Conservation (phyloP, 805 yeast genomes). For the Pichia heedii region DNA sequence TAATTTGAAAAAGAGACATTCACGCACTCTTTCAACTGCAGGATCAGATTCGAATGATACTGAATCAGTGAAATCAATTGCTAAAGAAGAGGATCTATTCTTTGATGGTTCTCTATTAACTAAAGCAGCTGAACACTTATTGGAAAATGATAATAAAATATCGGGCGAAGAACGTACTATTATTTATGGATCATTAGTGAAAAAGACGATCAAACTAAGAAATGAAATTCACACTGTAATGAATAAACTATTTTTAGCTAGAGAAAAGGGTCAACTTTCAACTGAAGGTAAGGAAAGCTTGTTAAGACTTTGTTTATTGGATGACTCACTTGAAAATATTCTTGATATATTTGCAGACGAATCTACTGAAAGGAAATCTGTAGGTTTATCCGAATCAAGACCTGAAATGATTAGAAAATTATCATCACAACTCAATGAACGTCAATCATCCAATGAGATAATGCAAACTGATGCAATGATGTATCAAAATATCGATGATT, state of each 20-base stretch:
- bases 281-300: slow-evolving; percentile 49
- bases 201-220: slow-evolving; percentile 41
- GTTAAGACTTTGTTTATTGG: slow-evolving; percentile 44
- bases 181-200: slow-evolving; percentile 41
- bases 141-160: slow-evolving; percentile 29
- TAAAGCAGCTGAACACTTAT: slow-evolving; percentile 60
- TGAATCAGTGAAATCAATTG: slow-evolving; percentile 2
- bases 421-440: slow-evolving; percentile 32
- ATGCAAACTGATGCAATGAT: slow-evolving; percentile 46
- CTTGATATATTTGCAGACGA: slow-evolving; percentile 34
- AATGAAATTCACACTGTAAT: slow-evolving; percentile 43
- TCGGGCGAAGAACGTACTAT: slow-evolving; percentile 33
- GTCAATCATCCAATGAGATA: slow-evolving; percentile 40
- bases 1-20: not conserved
- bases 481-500: slow-evolving; percentile 9
- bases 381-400: slow-evolving; percentile 4
- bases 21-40: slow-evolving; percentile 10
- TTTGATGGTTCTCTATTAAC: slow-evolving; percentile 70
- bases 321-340: slow-evolving; percentile 45
- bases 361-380: not conserved
- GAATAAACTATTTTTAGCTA: slow-evolving; percentile 38
- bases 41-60: slow-evolving; percentile 8
- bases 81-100: slow-evolving; percentile 47
- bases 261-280: slow-evolving; percentile 38
- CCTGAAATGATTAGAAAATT: slow-evolving; percentile 22